Percentiles rank a stretch among this genome's conserved stretches.
phyloP scores from a whole-genome alignment of 2,329 filamentous ascomycete species.

The Claviceps digitariae region DNA sequence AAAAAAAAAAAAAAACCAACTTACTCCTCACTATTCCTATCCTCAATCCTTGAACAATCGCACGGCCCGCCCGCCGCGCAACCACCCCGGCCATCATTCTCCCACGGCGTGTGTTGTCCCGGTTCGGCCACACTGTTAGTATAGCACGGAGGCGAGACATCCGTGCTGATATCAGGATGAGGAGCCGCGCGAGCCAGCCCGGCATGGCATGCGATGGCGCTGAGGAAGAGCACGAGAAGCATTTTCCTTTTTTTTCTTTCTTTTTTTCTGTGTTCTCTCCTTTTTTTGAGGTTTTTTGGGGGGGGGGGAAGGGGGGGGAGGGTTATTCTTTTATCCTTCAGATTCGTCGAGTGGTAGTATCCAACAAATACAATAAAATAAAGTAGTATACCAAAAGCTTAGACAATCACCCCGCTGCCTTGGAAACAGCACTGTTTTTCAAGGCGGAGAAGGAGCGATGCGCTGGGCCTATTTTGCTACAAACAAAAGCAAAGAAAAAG shows the following conservation, averaged over 20 bases:
- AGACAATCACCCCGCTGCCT: too few relatives aligned
- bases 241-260: background rate
- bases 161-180: background rate
- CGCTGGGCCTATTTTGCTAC: too few relatives aligned
- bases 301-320: too few relatives aligned
- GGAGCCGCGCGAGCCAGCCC: background rate
- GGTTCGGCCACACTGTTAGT: background rate
- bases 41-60: conserved; percentile 15
- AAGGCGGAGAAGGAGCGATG: too few relatives aligned
- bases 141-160: background rate
- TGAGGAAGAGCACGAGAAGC: background rate
- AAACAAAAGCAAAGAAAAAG: too few relatives aligned
- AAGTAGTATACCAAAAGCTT: too few relatives aligned
- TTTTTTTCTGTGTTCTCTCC: background rate
- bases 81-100: background rate
- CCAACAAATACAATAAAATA: too few relatives aligned
- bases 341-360: too few relatives aligned
- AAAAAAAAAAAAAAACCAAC: background rate
- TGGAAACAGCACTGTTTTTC: too few relatives aligned
- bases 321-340: too few relatives aligned
- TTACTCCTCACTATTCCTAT: conserved; percentile 18
- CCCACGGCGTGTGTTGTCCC: background rate
- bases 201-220: background rate
- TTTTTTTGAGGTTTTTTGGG: too few relatives aligned
- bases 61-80: conserved; percentile 14